Evolutionary conservation across 257 asterid species (phyloP).

Genomic region (Osmanthus fragrans): DNA sequence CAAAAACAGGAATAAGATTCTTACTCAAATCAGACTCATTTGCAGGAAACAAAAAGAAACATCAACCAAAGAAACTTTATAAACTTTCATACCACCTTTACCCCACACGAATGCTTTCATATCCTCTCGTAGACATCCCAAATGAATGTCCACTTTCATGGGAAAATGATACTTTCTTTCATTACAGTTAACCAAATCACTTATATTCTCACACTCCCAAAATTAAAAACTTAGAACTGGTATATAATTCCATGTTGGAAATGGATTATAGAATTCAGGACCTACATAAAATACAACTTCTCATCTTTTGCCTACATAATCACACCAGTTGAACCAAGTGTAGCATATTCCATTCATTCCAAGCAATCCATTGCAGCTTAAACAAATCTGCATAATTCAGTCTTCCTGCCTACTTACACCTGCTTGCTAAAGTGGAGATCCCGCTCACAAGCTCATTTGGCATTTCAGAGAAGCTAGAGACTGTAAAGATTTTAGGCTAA

Average conservation of each 20-base stretch:
- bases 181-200: not conserved
- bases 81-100: conserved; percentile 9
- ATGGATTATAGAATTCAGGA: not conserved
- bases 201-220: not conserved
- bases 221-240: not conserved
- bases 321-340: not conserved
- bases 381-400: not conserved
- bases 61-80: not conserved
- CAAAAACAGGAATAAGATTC: conserved; percentile 18
- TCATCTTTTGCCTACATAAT: not conserved
- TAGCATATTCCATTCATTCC: not conserved
- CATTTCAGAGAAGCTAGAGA: not conserved
- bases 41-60: not conserved
- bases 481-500: not conserved
- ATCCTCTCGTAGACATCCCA: not conserved
- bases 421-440: not conserved
- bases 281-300: not conserved
- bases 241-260: not conserved
- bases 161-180: not conserved
- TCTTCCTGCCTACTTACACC: not conserved
- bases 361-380: not conserved
- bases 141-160: not conserved
- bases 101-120: conserved; percentile 5
- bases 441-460: not conserved
- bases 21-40: conserved; percentile 6